Base-by-base conservation (phyloP, 2,329 filamentous ascomycete species). In the Penicillium sp. region DNA sequence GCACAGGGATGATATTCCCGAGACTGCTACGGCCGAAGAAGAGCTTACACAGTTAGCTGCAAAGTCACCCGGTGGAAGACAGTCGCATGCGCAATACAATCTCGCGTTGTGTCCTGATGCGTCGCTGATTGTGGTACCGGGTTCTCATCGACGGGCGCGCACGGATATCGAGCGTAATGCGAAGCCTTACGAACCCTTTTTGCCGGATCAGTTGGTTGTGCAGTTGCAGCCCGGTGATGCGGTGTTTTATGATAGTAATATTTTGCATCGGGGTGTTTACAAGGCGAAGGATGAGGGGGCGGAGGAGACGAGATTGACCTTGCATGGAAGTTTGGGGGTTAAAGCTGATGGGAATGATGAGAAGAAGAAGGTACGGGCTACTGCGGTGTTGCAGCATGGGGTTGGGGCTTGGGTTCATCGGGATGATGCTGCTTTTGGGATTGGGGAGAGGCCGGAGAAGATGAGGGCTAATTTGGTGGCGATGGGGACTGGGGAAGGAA, bases 221-320 rank as follows among this genome's bases (percentile, higher is more conserved):
- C 69, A 79, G 69, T 78, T 96, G 59, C 77, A 83, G 60, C 82
- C 90, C 0, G 91, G 91, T 0, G 91, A 96, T 74, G 85, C 89
- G 16, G 90, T 90, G 43, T 96, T 96, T 68, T 96, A 96, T 71
- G 87, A 96, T 73, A 96, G 93, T 70, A 96, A 96, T 72, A 96
- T 96, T 62, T 72, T 96, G 54, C 78, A 79, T 54, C 72, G 78
- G 5, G 76, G 77, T 3, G 70, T 76, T 26, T 80, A 80, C 57
- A 68, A 68, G 57, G 73, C 63, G 9, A 78, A 78, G 59, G 61
- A 59, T 24, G 71, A 73, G 43, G 68, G 68, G 4, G 72, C 65
- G 13, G 69, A 71, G 49, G 71, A 76, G 64, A 72, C 72, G 9
- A 58, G 76, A 42, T 66, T 79, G 64, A 79, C 77, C 31, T 52